phyloP scores from a whole-genome alignment of 345 rosid species.

The Populus ilicifolia region DNA sequence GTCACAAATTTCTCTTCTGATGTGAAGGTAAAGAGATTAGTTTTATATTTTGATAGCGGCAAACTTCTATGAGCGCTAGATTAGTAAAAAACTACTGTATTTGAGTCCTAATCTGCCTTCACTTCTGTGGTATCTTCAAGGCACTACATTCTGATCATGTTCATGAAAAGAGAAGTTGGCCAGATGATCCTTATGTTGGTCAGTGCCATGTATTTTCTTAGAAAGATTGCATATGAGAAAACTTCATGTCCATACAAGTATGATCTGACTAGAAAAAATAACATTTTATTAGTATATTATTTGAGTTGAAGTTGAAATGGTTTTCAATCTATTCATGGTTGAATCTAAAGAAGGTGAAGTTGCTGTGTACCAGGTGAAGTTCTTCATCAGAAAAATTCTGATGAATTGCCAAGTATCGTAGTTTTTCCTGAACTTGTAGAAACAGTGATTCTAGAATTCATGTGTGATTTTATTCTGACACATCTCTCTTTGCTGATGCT shows the following conservation, averaged over 20 bases:
- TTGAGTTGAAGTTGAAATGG: background rate
- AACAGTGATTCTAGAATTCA: background rate
- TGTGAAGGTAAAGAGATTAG: slow-evolving; percentile 59
- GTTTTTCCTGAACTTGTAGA: background rate
- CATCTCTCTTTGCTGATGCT: background rate
- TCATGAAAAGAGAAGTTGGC: background rate
- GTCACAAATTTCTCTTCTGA: slow-evolving; percentile 93
- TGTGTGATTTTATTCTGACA: background rate
- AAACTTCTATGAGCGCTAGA: background rate
- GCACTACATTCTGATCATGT: background rate
- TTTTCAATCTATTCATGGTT: background rate
- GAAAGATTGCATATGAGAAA: background rate
- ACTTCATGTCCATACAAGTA: background rate
- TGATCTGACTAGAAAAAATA: background rate
- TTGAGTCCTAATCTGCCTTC: background rate
- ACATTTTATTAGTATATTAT: background rate
- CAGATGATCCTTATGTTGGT: background rate
- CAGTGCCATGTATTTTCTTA: background rate
- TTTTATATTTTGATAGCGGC: background rate
- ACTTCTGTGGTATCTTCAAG: background rate
- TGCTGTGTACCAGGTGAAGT: background rate
- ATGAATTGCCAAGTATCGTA: background rate
- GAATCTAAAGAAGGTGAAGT: background rate
- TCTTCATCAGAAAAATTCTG: background rate
- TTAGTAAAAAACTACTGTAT: background rate